phyloP scores from a whole-genome alignment of 2,329 filamentous ascomycete genomes.

The Penicillium sp. region DNA sequence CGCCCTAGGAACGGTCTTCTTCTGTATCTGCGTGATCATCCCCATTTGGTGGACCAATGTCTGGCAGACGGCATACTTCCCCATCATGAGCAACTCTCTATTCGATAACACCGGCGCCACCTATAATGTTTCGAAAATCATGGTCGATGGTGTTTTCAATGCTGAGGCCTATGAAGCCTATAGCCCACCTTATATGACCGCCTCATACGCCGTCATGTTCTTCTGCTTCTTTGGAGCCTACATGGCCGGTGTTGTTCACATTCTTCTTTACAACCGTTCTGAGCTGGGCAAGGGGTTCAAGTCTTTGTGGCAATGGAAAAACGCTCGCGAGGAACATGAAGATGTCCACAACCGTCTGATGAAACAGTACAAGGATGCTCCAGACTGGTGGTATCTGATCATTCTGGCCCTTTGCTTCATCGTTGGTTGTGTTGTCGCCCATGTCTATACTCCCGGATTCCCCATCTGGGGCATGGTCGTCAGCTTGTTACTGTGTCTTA shows the following conservation, averaged over 20 bases:
- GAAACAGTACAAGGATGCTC: slow-evolving; percentile 50
- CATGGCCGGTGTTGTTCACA: slow-evolving; percentile 53
- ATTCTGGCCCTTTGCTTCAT: slow-evolving; percentile 49
- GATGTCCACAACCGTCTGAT: slow-evolving; percentile 54
- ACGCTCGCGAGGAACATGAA: slow-evolving; percentile 24
- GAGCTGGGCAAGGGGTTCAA: slow-evolving; percentile 54
- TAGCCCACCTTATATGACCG: slow-evolving; percentile 54
- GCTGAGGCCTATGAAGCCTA: slow-evolving; percentile 50
- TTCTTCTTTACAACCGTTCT: slow-evolving; percentile 53
- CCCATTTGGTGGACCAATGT: slow-evolving; percentile 9
- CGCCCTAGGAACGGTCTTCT: slow-evolving; percentile 31
- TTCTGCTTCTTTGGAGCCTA: slow-evolving; percentile 59
- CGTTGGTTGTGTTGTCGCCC: slow-evolving; percentile 49
- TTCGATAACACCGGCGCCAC: slow-evolving; percentile 7
- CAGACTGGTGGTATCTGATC: slow-evolving; percentile 57
- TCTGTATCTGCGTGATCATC: slow-evolving; percentile 20
- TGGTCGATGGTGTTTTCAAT: slow-evolving; percentile 49
- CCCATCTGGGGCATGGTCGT: slow-evolving; percentile 54
- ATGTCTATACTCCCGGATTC: slow-evolving; percentile 49
- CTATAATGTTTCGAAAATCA: slow-evolving; percentile 26
- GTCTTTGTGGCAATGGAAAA: slow-evolving; percentile 44
- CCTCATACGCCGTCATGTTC: slow-evolving; percentile 55
- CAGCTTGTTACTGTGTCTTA: slow-evolving; percentile 50
- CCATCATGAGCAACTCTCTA: slow-evolving; percentile 11
- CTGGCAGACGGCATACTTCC: slow-evolving; percentile 10